Base-by-base conservation (phyloP, 2,329 filamentous ascomycete genomes). In the Scopulariopsis brevicaulis region DNA sequence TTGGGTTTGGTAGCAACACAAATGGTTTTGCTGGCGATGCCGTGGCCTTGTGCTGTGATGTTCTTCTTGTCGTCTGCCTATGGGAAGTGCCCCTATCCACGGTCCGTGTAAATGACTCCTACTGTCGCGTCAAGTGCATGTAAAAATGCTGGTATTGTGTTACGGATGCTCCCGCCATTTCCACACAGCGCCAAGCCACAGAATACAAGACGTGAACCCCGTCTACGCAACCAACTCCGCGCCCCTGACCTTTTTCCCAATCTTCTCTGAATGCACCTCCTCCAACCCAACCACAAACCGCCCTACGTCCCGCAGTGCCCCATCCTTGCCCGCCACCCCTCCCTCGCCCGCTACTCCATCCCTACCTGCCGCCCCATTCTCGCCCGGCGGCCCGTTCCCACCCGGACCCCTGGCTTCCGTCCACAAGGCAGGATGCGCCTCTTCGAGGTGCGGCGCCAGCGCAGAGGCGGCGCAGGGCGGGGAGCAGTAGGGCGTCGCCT, bases 401-500 rank as follows among this genome's bases (percentile, higher is more conserved):
- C 56, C 52, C 18, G 18, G 25, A 14, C 10, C 37, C 34, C 22
- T 48, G 8, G 25, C 24, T 18, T 58, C 37, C 10, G 24, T 37
- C 20, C 32, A 43, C 3, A 28, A 25, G n/a, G 48, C 18, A 20
- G 46, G 46, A 28, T 57, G 55, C n/a, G 55, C 55, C 55, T 57
- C 55, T 7, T 43, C 28, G 32, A 57, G 48, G 56, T 58, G 56
- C 56, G 40, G 20, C 4, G 32, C 34, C 14, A 58, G 34, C 18
- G 53, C 54, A 18, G 51, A 34, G 51, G 51, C 22, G 18, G 56
- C 56, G 43, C 56, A 58, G 40, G 52, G 15, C 20, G 40, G 8
- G 37, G 56, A 58, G 56, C 56, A 58, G 52, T 54, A 58, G 52
- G 40, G 51, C 8, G 53, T 37, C 3, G 43, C 40, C 24, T 54